Percentiles rank a stretch among this genome's conserved stretches.
Evolutionary conservation across 2,329 filamentous ascomycete genomes (phyloP).

Genomic region (Diaporthe australafricana): DNA sequence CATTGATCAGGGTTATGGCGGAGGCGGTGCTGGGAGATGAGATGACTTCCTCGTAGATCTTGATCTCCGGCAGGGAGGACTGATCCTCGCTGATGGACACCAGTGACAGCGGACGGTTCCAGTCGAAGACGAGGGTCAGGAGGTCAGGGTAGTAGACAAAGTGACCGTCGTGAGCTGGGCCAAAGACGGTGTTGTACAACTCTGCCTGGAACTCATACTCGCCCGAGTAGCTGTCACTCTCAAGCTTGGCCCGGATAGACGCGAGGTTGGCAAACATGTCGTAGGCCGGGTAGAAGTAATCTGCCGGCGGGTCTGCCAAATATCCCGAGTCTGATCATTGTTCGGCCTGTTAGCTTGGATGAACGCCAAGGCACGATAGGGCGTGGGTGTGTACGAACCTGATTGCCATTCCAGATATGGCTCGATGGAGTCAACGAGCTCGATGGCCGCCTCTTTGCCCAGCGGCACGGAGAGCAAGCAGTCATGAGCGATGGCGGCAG

Average conservation of each 20-base stretch:
- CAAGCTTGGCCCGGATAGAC: slow-evolving; percentile 47
- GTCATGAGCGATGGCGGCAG: slow-evolving; percentile 52
- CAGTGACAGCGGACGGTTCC: slow-evolving; percentile 52
- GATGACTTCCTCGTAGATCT: slow-evolving; percentile 54
- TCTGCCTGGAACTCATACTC: slow-evolving; percentile 56
- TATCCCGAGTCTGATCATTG: slow-evolving; percentile 53
- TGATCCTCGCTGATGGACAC: slow-evolving; percentile 52
- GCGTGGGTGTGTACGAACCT: slow-evolving; percentile 45
- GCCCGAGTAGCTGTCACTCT: slow-evolving; percentile 49
- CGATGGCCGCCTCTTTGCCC: slow-evolving; percentile 51
- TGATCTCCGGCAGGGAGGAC: slow-evolving; percentile 54
- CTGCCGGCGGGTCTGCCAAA: slow-evolving; percentile 51
- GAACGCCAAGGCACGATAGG: too few species aligned
- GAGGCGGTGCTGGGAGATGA: slow-evolving; percentile 41
- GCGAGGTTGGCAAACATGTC: slow-evolving; percentile 52
- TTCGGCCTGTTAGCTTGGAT: slow-evolving; percentile 42
- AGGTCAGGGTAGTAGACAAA: slow-evolving; percentile 55
- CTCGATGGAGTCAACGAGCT: slow-evolving; percentile 51
- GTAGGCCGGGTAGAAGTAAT: slow-evolving; percentile 52
- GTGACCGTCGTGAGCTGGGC: slow-evolving; percentile 55
- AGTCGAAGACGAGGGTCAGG: slow-evolving; percentile 51
- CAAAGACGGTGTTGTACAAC: slow-evolving; percentile 52
- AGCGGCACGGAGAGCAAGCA: slow-evolving; percentile 57
- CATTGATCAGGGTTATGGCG: slow-evolving; percentile 45
- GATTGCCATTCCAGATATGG: slow-evolving; percentile 57